Evolutionary conservation across 2,329 filamentous ascomycete genomes (phyloP), one percentile per base, ranked within the genome.

Genomic region (Apiospora hydei): DNA sequence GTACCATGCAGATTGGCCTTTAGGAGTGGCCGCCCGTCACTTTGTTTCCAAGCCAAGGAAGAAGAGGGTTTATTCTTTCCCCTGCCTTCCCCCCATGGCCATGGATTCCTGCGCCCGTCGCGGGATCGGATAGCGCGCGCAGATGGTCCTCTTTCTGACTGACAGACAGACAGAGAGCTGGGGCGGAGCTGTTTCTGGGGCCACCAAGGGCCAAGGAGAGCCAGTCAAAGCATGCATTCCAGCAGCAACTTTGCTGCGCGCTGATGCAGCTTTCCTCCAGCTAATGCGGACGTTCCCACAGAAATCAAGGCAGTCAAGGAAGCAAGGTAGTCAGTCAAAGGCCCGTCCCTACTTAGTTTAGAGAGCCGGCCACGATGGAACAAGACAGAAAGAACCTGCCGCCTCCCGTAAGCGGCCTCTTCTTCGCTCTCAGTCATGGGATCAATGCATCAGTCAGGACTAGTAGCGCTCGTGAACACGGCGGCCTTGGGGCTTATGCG

Each of bases 1-100:
- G 83, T 81, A 79, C 77, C 77, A 75, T 78, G 74, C 70, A 81
- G 79, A 83, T 82, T 83, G 83, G 83, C 74, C 78, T 74, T 71
- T 70, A 71, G 71, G 72, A 76, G 78, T 79, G 73, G 76, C 77
- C 77, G 76, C 76, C 75, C 74, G 73, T 74, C 73, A n/a, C 24
- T n/a, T 41, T 41, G 34, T 41, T 64, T 64, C 18, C 34, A 64
- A 64, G 21, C 57, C 51, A 57, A 57, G 51, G 57, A 64, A 64
- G 53, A 38, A 61, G 38, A 61, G 30, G 30, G 53, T 61, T 38
- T 61, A 11, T 38, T 61, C 24, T 30, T 4, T 16, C 30, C 53
- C 53, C 16, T 21, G 26, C 53, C 18, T 14, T 8, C 53, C 53
- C 53, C 30, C 8, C 18, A 11, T 24, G 8, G 10, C 8, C 57